phyloP scores from a whole-genome alignment of 768 basidiomycete genomes.

The Gloeostereum incarnatum region DNA sequence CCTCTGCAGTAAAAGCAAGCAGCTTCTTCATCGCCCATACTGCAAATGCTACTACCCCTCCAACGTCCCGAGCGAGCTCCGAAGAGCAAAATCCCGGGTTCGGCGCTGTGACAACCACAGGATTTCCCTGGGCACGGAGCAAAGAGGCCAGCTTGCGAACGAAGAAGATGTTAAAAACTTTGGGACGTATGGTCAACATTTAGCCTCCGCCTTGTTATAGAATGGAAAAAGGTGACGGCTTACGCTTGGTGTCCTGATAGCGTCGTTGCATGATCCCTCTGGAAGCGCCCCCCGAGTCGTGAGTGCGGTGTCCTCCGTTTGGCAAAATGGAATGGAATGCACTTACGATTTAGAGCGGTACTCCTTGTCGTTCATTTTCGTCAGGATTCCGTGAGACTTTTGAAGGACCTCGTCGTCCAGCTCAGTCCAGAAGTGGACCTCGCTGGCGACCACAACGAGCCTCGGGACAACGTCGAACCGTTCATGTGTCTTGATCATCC shows the following conservation, averaged over 20 bases:
- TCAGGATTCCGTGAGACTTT: constrained; percentile 8
- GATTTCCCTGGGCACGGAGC: constrained; percentile 5
- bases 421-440: constrained; percentile 11
- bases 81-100: constrained; percentile 14
- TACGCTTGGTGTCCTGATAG: constrained; percentile 7
- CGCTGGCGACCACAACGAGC: constrained; percentile 17
- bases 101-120: constrained; percentile 9
- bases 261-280: neutral
- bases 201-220: neutral
- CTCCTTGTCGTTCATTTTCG: constrained; percentile 9
- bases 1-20: constrained; percentile 12
- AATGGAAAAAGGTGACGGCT: neutral
- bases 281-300: too few species aligned
- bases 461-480: constrained; percentile 4
- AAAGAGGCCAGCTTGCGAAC: constrained; percentile 8
- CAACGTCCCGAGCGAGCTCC: constrained; percentile 7
- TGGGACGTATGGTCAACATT: neutral
- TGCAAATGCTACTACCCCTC: neutral
- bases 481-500: constrained; percentile 13
- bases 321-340: too few species aligned
- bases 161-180: constrained; percentile 14
- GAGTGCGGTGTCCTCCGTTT: too few species aligned
- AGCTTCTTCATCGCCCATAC: constrained; percentile 2
- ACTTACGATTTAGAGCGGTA: too few species aligned
- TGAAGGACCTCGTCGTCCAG: constrained; percentile 2